Base-by-base conservation (phyloP, 2,329 filamentous ascomycete species). In the Huntiella omanensis region DNA sequence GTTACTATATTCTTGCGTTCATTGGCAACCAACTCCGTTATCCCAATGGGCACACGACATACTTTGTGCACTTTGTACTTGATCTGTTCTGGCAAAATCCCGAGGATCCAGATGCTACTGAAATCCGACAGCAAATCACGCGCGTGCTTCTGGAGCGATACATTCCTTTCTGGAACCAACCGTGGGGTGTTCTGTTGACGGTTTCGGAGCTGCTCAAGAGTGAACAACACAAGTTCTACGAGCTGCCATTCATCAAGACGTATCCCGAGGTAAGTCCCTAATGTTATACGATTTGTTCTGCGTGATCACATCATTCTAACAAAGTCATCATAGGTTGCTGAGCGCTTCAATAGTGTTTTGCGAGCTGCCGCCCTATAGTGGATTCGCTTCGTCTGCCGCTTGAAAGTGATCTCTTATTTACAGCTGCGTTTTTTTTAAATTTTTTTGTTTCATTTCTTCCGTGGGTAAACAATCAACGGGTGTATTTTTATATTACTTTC, bases 1-100 rank as follows among this genome's bases (percentile, higher is more conserved):
- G 87, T 46, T 94, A 94, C 64, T 83, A 84, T 58, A 68, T 98
- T 49, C 63, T 96, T 48, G 77, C 73, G 54, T 83, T 83, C 53
- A 84, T 98, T 58, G 73, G 84, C 48, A 93, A 96, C 60, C 87
- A 96, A 62, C 73, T 98, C 42, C 82, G 91, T 50, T 93, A 81
- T 59, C 85, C 87, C 8, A 93, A 86, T 57, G 77, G 78, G 42
- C 78, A 92, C 57, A 98, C 91, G 10, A 81, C 87, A 57, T 98
- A 91, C 64, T 98, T 94, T 64, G 87, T 79, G 58, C 83, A 86
- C 55, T 73, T 81, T 11, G 68, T 96, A 38, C 70, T 96, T 41
- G 77, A 92, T 54, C 69, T 95, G 35, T 96, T 95, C 60, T 83
- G 78, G 15, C 74, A 75, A 52, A 83, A 91, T 64, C 66, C 71